A percentile compares a stretch with the other conserved stretches of the same genome.
Conservation (phyloP, 495 filamentous ascomycete genomes). For the Tuber borchii region DNA sequence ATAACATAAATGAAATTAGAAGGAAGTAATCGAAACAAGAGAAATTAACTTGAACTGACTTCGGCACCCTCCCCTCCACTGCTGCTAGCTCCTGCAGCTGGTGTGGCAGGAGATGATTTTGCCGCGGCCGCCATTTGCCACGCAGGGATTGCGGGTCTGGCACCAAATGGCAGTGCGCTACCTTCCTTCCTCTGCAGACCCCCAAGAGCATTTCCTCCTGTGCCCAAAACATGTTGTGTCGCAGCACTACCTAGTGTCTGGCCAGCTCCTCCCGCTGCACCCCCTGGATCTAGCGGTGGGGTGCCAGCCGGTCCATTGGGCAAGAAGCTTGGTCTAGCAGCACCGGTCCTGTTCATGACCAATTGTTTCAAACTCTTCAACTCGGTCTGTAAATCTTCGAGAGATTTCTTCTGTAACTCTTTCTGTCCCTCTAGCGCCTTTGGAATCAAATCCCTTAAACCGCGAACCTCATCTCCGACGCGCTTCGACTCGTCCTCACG, state of each 20-base stretch:
- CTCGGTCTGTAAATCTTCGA: conserved; percentile 81
- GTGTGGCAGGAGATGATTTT: conserved; percentile 39
- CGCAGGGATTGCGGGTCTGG: conserved; percentile 69
- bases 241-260: conserved; percentile 38
- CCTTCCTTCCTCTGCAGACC: conserved; percentile 44
- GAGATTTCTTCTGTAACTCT: conserved; percentile 66
- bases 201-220: conserved; percentile 39
- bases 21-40: background rate
- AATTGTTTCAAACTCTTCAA: conserved; percentile 87
- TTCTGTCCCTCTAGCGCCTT: conserved; percentile 81
- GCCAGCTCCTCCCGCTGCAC: conserved; percentile 38
- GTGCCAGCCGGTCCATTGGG: conserved; percentile 42
- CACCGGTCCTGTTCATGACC: conserved; percentile 36
- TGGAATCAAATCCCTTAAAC: conserved; percentile 74
- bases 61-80: background rate
- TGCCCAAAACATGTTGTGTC: conserved; percentile 33
- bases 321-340: conserved; percentile 29
- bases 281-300: conserved; percentile 44
- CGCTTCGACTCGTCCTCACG: conserved; percentile 79
- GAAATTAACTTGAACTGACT: background rate
- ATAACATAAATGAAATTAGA: background rate
- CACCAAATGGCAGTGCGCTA: conserved; percentile 46
- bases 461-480: conserved; percentile 77
- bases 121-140: conserved; percentile 80
- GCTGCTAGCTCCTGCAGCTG: background rate